Base-by-base conservation (phyloP, 768 basidiomycete genomes). In the Clathrus columnatus region DNA sequence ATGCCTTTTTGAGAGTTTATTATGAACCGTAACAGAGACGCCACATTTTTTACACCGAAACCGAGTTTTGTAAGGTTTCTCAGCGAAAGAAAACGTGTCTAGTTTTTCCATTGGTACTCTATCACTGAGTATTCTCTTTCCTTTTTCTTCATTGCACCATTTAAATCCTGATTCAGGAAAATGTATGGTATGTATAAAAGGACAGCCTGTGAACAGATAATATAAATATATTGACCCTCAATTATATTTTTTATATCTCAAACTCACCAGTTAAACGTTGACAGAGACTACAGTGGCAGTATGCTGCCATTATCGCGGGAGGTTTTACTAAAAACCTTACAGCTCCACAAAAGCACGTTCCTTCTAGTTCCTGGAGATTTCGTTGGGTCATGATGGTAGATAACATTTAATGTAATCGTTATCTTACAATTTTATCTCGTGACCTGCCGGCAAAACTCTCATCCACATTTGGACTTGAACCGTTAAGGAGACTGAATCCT, bases 271-370 rank as follows among this genome's bases (percentile, higher is more conserved):
- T 78, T 50, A 84, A 63, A 41, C 76, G 70, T 65, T 86, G 85
- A 61, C 85, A 87, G n/a, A 75, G 65, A 3, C 80, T 81, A 62
- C 85, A 87, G 62, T 87, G 85, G 59, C 83, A 86, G 61, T 80
- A 85, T 5, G 80, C 83, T 59, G 77, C 78, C 29, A 80, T 67
- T 3, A 78, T 60, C 0, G 84, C 82, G 29, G 63, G 65, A 1
- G 78, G 78, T 10, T 64, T 65, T 1, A 82, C 70, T 47, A 70
- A 57, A 58, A 80, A 85, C 0, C 76, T 65, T 4, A 78, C 68
- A 2, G 69, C 60, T n/a, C 77, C 72, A 57, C 85, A 86, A 61
- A 78, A 82, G 65, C 84, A 87, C 32, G 73, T 67, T 44, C 84
- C 84, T 57, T 67, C 67, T 57, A 73, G 65, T n/a, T n/a, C n/a